Evolutionary conservation across 2,329 filamentous ascomycete genomes (phyloP).

Genomic region (Colletotrichum zoysiae): DNA sequence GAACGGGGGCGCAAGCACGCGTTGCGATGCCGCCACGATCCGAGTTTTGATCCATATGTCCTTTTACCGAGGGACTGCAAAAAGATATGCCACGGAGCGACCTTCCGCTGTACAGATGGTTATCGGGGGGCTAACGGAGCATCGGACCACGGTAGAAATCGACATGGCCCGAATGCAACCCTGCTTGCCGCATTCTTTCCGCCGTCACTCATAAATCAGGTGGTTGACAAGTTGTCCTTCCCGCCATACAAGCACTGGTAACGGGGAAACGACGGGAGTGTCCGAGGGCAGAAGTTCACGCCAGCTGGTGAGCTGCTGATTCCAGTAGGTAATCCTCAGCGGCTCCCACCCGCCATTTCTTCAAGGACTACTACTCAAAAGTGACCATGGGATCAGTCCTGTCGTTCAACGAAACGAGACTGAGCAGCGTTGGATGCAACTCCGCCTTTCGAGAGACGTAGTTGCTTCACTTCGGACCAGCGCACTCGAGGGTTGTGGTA

Average conservation of each 20-base stretch:
- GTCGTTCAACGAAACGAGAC: neutral
- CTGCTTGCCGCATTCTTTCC: neutral
- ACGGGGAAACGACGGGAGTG: neutral
- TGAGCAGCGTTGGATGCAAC: neutral
- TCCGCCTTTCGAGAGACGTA: neutral
- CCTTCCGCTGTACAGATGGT: conserved; percentile 13
- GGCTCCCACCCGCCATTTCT: neutral
- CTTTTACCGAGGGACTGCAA: conserved; percentile 4
- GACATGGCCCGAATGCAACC: neutral
- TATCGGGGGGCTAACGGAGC: conserved; percentile 6
- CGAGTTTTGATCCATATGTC: conserved; percentile 12
- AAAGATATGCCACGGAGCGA: conserved; percentile 18
- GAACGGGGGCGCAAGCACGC: conserved; percentile 11
- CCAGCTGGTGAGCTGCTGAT: neutral
- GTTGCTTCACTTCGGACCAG: conserved; percentile 8
- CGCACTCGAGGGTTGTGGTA: neutral
- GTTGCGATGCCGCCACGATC: conserved; percentile 30
- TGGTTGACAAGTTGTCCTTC: neutral
- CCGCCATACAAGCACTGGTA: neutral
- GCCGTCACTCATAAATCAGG: neutral
- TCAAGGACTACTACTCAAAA: neutral
- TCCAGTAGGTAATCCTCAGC: neutral
- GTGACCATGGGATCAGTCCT: neutral
- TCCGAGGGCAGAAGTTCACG: neutral
- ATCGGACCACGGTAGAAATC: neutral